These are phyloP conservation scores for Cyberlindnera suaveolens DNA, from an alignment of 805 yeast genomes.

Conservation along the genomic window DNA sequence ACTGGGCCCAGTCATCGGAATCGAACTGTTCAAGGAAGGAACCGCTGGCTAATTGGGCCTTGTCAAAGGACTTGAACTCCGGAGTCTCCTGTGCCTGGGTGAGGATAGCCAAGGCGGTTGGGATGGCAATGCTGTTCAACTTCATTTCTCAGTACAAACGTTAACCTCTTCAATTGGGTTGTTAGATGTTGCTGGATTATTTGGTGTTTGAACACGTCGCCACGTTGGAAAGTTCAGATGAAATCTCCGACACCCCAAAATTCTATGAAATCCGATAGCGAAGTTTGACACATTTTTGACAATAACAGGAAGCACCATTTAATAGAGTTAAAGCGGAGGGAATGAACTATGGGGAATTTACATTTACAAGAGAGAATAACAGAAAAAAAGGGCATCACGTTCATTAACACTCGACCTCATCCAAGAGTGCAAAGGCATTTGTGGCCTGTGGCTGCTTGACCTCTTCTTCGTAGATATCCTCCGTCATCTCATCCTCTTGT, in stretches of 20 bases:
- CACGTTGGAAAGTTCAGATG: no score
- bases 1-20: conserved; percentile 29
- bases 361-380: not conserved
- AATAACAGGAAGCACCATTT: no score
- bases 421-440: conserved; percentile 27
- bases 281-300: no score
- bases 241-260: no score
- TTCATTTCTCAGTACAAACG: conserved; percentile 12
- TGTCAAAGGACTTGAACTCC: conserved; percentile 32
- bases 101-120: conserved; percentile 19
- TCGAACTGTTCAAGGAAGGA: conserved; percentile 66
- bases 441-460: conserved; percentile 1
- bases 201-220: no score
- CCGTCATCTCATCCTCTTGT: conserved; percentile 16
- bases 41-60: conserved; percentile 28
- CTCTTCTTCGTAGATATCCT: conserved; percentile 20
- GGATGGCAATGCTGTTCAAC: conserved; percentile 17
- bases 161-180: not conserved
- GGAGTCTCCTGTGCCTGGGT: conserved; percentile 21
- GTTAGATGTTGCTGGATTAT: no score
- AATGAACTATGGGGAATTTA: no score
- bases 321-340: no score
- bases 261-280: no score
- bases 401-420: conserved; percentile 26
- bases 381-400: not conserved